Base-by-base conservation (phyloP, 108 stramenopile species). In the Skeletonema costatum region DNA sequence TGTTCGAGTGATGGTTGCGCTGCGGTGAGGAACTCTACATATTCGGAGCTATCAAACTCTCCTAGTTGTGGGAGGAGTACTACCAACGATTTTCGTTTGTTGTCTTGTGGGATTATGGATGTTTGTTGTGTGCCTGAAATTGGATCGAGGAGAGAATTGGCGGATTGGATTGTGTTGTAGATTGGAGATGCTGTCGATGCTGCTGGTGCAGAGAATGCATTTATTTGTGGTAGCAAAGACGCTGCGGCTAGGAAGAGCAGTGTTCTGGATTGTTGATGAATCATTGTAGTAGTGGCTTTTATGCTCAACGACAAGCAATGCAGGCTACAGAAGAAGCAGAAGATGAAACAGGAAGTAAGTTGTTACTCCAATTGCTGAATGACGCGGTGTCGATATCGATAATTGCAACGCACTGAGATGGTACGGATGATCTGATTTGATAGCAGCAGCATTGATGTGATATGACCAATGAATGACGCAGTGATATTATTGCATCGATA, bases 21-120 rank as follows among this genome's bases (percentile, higher is more conserved):
- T 7, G 70, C 68, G 0, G 48, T 33, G 21, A 90, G 82, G 7
- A 66, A 71, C 46, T 85, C 84, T 2, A 64, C 63, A 73, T 87
- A 88, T 74, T 90, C 87, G 10, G 64, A 41, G 33, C 73, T 73
- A 38, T 90, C 89, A 48, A 90, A 90, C 53, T 90, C 89, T 12
- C 89, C 89, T 16, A 90, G 71, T 58, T 88, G 86, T 29, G 87
- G 85, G 13, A 88, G 73, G 17, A 90, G 19, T 7, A 88, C 86
- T 12, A 90, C 77, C 41, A 90, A 63, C 11, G 82, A 42, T 50
- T 87, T 87, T 25, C 73, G 53, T 32, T 64, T 51, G 31, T 69
- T 60, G 21, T 69, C 17, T 25, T 13, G 19, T 30, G 62, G n/a
- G 25, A 56, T 56, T 46, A 66, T 42, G 10, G 66, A 65, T 51